Evolutionary conservation across 225 moss, liverwort and hornwort species (phyloP).

Genomic region (Straminergon stramineum): DNA sequence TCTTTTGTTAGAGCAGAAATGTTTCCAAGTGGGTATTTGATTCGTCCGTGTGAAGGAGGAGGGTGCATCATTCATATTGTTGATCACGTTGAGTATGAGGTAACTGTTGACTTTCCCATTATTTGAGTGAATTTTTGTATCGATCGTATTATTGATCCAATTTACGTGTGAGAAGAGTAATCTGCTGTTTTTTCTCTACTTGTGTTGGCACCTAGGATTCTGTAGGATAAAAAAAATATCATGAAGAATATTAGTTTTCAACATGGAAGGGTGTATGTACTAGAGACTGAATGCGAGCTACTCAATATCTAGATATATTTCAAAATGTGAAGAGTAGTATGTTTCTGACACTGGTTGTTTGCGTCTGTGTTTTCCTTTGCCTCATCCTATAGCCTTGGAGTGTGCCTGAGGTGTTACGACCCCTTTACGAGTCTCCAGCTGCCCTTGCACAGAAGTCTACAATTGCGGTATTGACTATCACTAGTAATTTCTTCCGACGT

Average conservation of each 20-base stretch:
- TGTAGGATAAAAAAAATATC: not conserved
- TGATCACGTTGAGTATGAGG: slow-evolving; percentile 93
- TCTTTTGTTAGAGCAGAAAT: slow-evolving; percentile 90
- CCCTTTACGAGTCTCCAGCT: slow-evolving; percentile 89
- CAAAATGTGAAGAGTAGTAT: not conserved
- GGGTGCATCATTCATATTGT: slow-evolving; percentile 98
- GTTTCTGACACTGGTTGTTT: slow-evolving; percentile 6
- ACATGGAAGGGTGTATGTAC: not conserved
- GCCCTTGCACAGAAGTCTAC: slow-evolving; percentile 94
- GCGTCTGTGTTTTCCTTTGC: not conserved
- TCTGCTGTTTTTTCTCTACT: not conserved
- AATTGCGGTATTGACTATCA: slow-evolving; percentile 46
- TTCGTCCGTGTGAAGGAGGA: slow-evolving; percentile 95
- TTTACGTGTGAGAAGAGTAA: not conserved
- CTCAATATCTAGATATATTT: not conserved
- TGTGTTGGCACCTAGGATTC: not conserved
- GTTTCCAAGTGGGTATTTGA: slow-evolving; percentile 95
- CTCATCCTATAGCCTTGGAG: slow-evolving; percentile 63
- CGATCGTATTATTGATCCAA: not conserved
- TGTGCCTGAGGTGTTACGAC: slow-evolving; percentile 89
- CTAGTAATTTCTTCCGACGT: not conserved
- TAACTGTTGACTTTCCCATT: not conserved
- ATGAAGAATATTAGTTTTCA: not conserved
- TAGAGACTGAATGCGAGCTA: not conserved
- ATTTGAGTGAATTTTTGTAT: not conserved